Conservation (phyloP, 805 yeast species). For the Blastobotrys peoriensis region DNA sequence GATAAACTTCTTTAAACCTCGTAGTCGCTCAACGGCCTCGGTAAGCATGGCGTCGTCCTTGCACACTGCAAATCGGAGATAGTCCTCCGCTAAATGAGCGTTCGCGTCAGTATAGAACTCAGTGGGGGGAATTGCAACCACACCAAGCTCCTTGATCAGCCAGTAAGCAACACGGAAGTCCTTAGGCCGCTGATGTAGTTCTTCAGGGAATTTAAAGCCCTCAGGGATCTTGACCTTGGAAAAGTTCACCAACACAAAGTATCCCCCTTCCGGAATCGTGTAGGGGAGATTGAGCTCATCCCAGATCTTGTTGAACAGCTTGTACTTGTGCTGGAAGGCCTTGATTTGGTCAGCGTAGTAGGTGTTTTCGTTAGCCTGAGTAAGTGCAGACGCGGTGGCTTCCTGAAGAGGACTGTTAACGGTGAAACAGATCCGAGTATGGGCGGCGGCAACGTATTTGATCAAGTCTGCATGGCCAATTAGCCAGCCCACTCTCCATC, state of each 20-base stretch:
- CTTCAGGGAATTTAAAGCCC: constrained; percentile 66
- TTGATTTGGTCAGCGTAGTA: constrained; percentile 68
- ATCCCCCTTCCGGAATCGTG: constrained; percentile 89
- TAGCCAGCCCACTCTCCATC: constrained; percentile 98
- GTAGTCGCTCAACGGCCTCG: constrained; percentile 74
- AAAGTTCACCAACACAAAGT: constrained; percentile 84
- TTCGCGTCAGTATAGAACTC: constrained; percentile 75
- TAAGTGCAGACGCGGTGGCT: constrained; percentile 77
- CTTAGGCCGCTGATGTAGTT: constrained; percentile 58
- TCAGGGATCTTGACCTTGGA: constrained; percentile 73
- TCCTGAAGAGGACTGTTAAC: constrained; percentile 90
- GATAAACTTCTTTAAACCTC: constrained; percentile 61
- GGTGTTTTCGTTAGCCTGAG: constrained; percentile 49
- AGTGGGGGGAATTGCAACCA: constrained; percentile 96
- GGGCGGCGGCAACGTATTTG: constrained; percentile 79
- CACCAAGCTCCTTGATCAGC: constrained; percentile 88
- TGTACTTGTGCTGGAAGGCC: constrained; percentile 65
- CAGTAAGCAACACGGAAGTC: constrained; percentile 90
- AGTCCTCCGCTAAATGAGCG: constrained; percentile 71
- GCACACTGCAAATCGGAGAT: constrained; percentile 92
- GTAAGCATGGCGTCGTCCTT: constrained; percentile 77
- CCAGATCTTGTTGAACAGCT: constrained; percentile 66
- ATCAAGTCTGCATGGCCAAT: constrained; percentile 80
- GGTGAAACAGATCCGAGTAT: constrained; percentile 88
- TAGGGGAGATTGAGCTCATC: constrained; percentile 87